Evolutionary conservation across 495 filamentous ascomycete species (phyloP).

Genomic region (Aspergillus homomorphus): DNA sequence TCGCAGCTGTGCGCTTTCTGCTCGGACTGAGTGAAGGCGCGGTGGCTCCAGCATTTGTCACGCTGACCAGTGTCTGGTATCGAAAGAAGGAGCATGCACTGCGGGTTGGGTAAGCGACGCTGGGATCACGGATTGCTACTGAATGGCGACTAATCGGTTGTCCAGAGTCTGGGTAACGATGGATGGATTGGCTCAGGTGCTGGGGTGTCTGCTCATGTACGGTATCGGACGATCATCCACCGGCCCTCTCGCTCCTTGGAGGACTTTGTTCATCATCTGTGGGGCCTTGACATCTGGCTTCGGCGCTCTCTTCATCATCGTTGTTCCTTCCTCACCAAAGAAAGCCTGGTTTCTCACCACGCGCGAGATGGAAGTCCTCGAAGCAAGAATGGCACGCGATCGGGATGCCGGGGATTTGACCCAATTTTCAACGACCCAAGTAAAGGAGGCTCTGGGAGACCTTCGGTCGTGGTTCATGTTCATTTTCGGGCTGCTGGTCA

Average conservation of each 20-base stretch:
- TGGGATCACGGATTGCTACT: too few relatives aligned
- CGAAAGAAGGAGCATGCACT: constrained; percentile 47
- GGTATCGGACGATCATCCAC: constrained; percentile 45
- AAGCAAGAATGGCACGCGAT: constrained; percentile 53
- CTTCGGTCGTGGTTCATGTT: constrained; percentile 57
- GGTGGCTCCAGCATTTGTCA: constrained; percentile 28
- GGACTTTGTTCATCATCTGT: constrained; percentile 45
- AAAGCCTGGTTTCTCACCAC: constrained; percentile 56
- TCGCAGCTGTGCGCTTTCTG: constrained; percentile 48
- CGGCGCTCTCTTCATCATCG: constrained; percentile 49
- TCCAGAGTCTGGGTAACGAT: constrained; percentile 49
- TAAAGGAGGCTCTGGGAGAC: constrained; percentile 54
- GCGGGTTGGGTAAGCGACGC: constrained; percentile 8
- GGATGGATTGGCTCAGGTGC: constrained; percentile 53
- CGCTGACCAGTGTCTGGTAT: constrained; percentile 37
- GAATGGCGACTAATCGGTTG: background rate
- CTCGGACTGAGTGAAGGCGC: constrained; percentile 52
- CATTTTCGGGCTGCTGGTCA: constrained; percentile 39
- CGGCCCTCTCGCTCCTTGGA: constrained; percentile 41
- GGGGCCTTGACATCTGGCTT: constrained; percentile 50
- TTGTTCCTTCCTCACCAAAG: constrained; percentile 58
- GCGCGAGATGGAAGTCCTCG: constrained; percentile 51
- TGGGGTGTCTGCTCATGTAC: constrained; percentile 55
- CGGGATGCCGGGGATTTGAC: constrained; percentile 60
- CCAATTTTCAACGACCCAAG: constrained; percentile 52